Base-by-base conservation (phyloP, 257 asterid species). In the Apocynum venetum region DNA sequence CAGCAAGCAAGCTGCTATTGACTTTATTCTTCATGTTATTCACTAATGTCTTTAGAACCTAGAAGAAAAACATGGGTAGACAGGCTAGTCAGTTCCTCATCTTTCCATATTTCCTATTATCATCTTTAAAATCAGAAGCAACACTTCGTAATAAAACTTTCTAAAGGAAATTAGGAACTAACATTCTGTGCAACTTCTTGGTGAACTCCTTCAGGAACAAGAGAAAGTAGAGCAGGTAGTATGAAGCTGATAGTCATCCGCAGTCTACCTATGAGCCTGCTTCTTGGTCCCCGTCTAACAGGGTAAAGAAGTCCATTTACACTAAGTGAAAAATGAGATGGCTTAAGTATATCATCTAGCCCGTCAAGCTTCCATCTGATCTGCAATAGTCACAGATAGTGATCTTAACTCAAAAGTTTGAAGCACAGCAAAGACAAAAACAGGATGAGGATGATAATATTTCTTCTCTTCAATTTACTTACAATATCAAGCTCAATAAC, bases 291-390 rank as follows among this genome's bases (percentile, higher is more conserved):
- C 2, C 80, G 85, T 57, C 97, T 88, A 60, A 90, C 90, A 2
- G 97, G 91, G 80, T 93, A 96, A 35, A 96, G 89, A 65, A 91
- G 84, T 56, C 98, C 99, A 66, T 88, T 90, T 31, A 96, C 96
- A 31, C 82, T 85, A 44, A 96, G 96, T 63, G 89, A 76, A 75
- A 96, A 91, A 40, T 93, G 86, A 73, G 98, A 91, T 75, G 97
- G 97, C 83, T 90, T 87, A 43, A 96, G 85, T 83, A 91, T 78
- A 25, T 90, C 97, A 64, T 96, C 98, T 68, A 96, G 81, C 44
- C 99, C 99, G 78, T 84, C 90, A 53, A 96, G 97, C 89, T 96
- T 93, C 97, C 99, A 93, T 84, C 91, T 88, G 67, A 93, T 75
- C 99, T 93, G 91, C 85, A 77, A 25, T 10, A 65, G 64, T 66